Evolutionary conservation across 1,139 yeast genomes (phyloP).

Genomic region (Hyphopichia khmerensis): DNA sequence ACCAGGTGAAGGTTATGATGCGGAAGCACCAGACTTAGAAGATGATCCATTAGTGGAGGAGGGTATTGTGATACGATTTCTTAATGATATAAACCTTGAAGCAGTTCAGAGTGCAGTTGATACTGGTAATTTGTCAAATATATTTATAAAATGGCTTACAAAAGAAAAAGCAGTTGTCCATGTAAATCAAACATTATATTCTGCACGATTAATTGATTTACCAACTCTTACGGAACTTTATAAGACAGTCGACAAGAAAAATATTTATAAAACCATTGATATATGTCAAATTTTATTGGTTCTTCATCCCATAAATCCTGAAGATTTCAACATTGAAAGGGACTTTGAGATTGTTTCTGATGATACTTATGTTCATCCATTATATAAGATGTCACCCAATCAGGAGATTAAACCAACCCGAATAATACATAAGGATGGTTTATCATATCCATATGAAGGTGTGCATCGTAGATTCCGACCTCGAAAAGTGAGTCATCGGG

Average conservation of each 20-base stretch:
- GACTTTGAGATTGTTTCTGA: constrained; percentile 44
- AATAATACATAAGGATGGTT: constrained; percentile 70
- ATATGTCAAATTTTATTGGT: constrained; percentile 84
- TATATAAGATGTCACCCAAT: constrained; percentile 40
- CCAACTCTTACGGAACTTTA: constrained; percentile 88
- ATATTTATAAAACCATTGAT: constrained; percentile 83
- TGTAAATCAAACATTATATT: constrained; percentile 59
- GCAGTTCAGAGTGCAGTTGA: constrained; percentile 78
- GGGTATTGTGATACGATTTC: constrained; percentile 75
- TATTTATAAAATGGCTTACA: constrained; percentile 80
- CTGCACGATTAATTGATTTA: constrained; percentile 82
- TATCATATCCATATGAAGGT: constrained; percentile 69
- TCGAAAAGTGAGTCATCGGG: constrained; percentile 48
- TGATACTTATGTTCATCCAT: constrained; percentile 43
- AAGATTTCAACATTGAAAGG: constrained; percentile 34
- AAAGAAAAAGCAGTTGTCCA: constrained; percentile 70
- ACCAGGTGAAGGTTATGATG: constrained; percentile 95
- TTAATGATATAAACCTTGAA: constrained; percentile 78
- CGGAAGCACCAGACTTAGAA: constrained; percentile 95
- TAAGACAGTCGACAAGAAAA: constrained; percentile 87
- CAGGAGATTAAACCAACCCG: constrained; percentile 40
- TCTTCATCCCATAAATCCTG: constrained; percentile 56
- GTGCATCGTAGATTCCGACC: constrained; percentile 51
- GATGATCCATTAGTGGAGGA: constrained; percentile 93
- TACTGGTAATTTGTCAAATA: constrained; percentile 72